Conservation (phyloP, 2,329 filamentous ascomycete species). For the Penicillium sp. region DNA sequence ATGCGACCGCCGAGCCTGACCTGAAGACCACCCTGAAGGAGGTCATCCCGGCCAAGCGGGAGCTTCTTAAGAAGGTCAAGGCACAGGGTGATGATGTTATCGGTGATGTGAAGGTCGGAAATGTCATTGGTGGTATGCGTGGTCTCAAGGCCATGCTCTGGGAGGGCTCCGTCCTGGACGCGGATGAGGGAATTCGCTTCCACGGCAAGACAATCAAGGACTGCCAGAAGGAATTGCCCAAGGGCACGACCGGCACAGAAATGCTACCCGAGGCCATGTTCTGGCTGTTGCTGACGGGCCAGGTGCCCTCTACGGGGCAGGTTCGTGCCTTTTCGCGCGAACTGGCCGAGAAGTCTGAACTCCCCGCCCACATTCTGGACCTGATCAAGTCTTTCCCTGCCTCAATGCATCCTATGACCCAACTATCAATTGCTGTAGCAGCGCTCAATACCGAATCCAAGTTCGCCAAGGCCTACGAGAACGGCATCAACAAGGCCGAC, state of each 20-base stretch:
- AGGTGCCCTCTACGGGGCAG: constrained; percentile 80
- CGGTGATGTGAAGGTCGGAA: constrained; percentile 90
- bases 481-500: constrained; percentile 87
- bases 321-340: constrained; percentile 79
- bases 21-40: constrained; percentile 83
- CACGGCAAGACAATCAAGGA: constrained; percentile 98
- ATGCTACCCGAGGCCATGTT: constrained; percentile 99
- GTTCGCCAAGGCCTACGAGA: constrained; percentile 90
- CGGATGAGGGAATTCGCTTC: constrained; percentile 96
- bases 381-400: constrained; percentile 87
- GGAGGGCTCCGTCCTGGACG: constrained; percentile 96
- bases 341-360: constrained; percentile 77
- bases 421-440: constrained; percentile 91
- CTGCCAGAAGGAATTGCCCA: constrained; percentile 89
- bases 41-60: constrained; percentile 86
- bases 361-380: constrained; percentile 79
- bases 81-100: constrained; percentile 76
- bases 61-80: constrained; percentile 92
- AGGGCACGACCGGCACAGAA: constrained; percentile 83
- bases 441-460: constrained; percentile 93
- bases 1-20: constrained; percentile 73
- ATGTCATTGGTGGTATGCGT: constrained; percentile 94
- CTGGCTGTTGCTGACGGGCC: constrained; percentile 92
- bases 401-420: constrained; percentile 96
- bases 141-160: constrained; percentile 97